Evolutionary conservation across 2,329 filamentous ascomycete genomes (phyloP).

Genomic region (Xylariomycetidae sp.): DNA sequence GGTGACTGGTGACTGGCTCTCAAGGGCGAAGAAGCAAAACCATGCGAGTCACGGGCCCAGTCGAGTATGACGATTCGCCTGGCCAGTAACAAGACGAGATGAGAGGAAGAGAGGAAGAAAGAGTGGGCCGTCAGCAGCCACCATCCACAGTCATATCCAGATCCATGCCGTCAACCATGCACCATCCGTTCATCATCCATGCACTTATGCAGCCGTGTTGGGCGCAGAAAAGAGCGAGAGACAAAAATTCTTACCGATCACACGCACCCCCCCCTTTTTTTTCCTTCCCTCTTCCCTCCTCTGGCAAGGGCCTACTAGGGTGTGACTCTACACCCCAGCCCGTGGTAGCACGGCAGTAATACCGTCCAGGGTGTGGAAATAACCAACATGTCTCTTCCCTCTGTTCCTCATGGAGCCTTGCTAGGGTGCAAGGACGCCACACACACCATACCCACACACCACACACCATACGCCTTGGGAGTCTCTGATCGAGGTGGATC

Average conservation of each 20-base stretch:
- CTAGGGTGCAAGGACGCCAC: too few relatives aligned
- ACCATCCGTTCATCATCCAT: too few relatives aligned
- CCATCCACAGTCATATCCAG: too few relatives aligned
- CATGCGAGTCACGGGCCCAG: conserved; percentile 30
- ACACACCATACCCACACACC: too few relatives aligned
- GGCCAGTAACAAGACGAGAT: conserved; percentile 22
- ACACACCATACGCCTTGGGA: too few relatives aligned
- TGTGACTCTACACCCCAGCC: too few relatives aligned
- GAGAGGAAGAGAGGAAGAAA: conserved; percentile 18
- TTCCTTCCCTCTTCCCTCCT: conserved; percentile 9
- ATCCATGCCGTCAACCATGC: too few relatives aligned
- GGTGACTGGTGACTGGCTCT: too few relatives aligned
- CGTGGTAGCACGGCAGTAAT: too few relatives aligned
- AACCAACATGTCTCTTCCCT: conserved; percentile 19
- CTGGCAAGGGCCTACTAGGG: conserved; percentile 11
- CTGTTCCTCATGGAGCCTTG: conserved; percentile 1
- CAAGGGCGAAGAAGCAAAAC: conserved; percentile 19
- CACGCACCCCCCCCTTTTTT: conserved; percentile 23
- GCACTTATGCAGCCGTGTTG: too few relatives aligned
- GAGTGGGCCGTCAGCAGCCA: conserved; percentile 25
- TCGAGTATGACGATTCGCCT: conserved; percentile 28
- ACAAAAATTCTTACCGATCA: conserved; percentile 13
- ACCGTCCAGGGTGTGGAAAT: conserved; percentile 22
- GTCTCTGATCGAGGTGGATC: conserved; percentile 22
- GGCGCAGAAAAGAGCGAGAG: neutral